phyloP scores from a whole-genome alignment of 306 rosid species.

The Neltuma alba region DNA sequence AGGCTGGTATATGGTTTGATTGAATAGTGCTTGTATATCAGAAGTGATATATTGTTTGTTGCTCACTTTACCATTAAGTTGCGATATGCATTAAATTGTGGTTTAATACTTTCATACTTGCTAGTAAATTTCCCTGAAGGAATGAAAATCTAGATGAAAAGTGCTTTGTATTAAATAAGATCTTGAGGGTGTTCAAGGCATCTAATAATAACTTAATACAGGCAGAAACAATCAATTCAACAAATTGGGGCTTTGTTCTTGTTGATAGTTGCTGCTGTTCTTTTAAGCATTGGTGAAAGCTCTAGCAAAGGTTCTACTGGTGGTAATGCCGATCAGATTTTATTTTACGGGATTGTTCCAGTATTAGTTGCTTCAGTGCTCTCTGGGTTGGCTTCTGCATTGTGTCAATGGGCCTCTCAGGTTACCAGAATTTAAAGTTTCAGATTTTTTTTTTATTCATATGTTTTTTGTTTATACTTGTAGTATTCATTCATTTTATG shows the following conservation, averaged over 20 bases:
- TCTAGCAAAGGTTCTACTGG: constrained; percentile 66
- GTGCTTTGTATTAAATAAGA: not conserved
- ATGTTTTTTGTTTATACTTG: constrained; percentile 14
- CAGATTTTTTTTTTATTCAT: not conserved
- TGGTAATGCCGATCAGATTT: constrained; percentile 66
- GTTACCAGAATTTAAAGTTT: constrained; percentile 48
- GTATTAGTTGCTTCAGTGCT: constrained; percentile 91
- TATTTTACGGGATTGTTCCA: constrained; percentile 88
- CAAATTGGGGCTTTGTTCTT: constrained; percentile 92
- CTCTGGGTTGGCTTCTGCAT: constrained; percentile 91
- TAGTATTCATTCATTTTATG: constrained; percentile 34
- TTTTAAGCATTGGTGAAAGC: constrained; percentile 92
- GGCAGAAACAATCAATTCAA: constrained; percentile 93
- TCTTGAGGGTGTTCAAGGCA: constrained; percentile 24
- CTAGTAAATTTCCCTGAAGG: not conserved
- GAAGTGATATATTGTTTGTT: not conserved
- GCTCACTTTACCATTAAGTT: not conserved
- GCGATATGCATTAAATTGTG: not conserved
- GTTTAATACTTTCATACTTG: not conserved
- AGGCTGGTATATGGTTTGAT: constrained; percentile 24
- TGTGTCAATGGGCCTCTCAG: constrained; percentile 99
- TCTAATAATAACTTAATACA: constrained; percentile 46
- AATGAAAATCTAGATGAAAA: constrained; percentile 4
- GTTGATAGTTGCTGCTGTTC: constrained; percentile 88
- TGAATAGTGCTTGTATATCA: not conserved